Evolutionary conservation across 1,139 yeast species (phyloP).

Genomic region (Taphrina pruni): DNA sequence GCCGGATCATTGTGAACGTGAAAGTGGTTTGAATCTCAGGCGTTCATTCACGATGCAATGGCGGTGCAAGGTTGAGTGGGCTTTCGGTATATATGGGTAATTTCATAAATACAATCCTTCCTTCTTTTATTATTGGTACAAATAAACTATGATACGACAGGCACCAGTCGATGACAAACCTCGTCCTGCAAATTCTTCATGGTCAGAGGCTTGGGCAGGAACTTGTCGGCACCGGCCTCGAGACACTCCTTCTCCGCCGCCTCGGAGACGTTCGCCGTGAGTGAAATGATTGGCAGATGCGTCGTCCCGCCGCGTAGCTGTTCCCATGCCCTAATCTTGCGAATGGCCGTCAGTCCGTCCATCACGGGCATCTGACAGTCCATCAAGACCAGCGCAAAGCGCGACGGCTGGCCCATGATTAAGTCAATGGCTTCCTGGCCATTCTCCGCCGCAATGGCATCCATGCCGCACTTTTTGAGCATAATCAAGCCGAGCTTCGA

Average conservation of each 20-base stretch:
- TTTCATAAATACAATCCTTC: neutral
- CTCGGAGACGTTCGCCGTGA: constrained; percentile 93
- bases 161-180: constrained; percentile 49
- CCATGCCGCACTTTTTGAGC: constrained; percentile 76
- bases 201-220: constrained; percentile 84
- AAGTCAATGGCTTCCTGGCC: constrained; percentile 84
- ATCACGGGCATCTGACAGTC: constrained; percentile 96
- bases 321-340: constrained; percentile 68
- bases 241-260: constrained; percentile 78
- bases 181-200: constrained; percentile 57
- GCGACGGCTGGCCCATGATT: constrained; percentile 49
- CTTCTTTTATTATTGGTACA: neutral
- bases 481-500: constrained; percentile 88
- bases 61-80: too few species aligned
- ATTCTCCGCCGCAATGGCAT: constrained; percentile 78
- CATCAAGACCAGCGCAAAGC: constrained; percentile 82
- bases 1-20: neutral
- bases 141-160: neutral
- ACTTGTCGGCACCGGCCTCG: constrained; percentile 85
- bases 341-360: constrained; percentile 86
- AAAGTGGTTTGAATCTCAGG: neutral
- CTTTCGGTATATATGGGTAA: too few species aligned
- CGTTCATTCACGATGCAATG: too few species aligned
- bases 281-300: constrained; percentile 80
- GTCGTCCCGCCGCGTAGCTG: constrained; percentile 50